Evolutionary conservation across 2,329 filamentous ascomycete genomes (phyloP).

Genomic region (Diplodia corticola): DNA sequence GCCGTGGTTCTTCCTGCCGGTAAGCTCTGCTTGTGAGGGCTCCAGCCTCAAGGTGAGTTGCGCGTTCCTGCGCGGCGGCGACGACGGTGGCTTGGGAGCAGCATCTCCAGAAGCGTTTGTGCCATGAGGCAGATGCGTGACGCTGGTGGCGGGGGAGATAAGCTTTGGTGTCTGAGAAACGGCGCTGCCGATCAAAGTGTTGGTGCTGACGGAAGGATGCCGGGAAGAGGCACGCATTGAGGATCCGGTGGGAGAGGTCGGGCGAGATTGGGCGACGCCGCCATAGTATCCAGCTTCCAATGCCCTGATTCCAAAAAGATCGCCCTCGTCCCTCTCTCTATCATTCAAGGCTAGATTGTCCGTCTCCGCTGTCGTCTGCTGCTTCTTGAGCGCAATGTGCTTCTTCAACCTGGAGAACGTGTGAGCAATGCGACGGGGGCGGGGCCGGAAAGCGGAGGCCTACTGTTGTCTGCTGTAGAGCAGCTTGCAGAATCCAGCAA

Average conservation of each 20-base stretch:
- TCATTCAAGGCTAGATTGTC: constrained; percentile 39
- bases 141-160: constrained; percentile 36
- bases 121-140: constrained; percentile 33
- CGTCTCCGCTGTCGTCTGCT: constrained; percentile 34
- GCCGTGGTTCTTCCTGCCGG: constrained; percentile 38
- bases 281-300: constrained; percentile 45
- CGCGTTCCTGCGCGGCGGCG: constrained; percentile 27
- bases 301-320: constrained; percentile 43
- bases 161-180: constrained; percentile 36
- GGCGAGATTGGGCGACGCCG: constrained; percentile 42
- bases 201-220: constrained; percentile 35
- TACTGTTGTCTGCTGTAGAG: constrained; percentile 39
- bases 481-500: constrained; percentile 38
- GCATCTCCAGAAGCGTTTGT: constrained; percentile 26
- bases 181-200: constrained; percentile 36
- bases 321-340: constrained; percentile 41
- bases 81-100: constrained; percentile 26
- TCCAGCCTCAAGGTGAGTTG: constrained; percentile 31
- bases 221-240: constrained; percentile 24
- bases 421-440: not conserved
- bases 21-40: constrained; percentile 41
- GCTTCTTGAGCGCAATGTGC: constrained; percentile 28
- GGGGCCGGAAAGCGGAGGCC: not conserved
- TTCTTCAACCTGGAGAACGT: constrained; percentile 33
- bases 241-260: constrained; percentile 39